These are phyloP conservation scores for Hydrangea macrophylla DNA, from an alignment of 148 eudicot genomes.

Conservation along the genomic window DNA sequence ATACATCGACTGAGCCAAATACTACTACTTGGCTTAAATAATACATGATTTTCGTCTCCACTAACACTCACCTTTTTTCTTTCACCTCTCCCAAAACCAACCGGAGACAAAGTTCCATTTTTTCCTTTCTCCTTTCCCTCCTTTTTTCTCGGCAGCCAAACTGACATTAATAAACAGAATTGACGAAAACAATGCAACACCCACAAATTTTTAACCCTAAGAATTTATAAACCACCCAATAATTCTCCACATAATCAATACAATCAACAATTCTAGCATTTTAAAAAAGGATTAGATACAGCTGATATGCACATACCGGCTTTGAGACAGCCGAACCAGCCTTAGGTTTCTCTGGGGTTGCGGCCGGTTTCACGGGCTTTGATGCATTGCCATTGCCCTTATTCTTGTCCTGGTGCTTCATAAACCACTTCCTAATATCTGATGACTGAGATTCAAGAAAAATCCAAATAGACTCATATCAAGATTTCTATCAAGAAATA, in stretches of 20 bases:
- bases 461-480: background rate
- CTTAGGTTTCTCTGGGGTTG: conserved; percentile 36
- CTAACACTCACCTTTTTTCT: background rate
- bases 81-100: too few relatives aligned
- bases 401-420: conserved; percentile 64
- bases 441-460: conserved; percentile 38
- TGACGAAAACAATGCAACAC: background rate
- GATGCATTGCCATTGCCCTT: conserved; percentile 46
- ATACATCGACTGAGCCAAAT: too few relatives aligned
- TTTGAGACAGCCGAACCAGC: conserved; percentile 26
- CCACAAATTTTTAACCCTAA: too few relatives aligned
- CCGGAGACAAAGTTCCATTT: background rate
- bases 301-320: too few relatives aligned
- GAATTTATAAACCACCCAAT: too few relatives aligned
- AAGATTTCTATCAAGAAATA: background rate
- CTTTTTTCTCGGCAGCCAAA: background rate
- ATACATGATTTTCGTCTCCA: background rate
- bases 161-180: background rate
- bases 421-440: conserved; percentile 94
- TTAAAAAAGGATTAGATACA: too few relatives aligned
- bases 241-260: too few relatives aligned
- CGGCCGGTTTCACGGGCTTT: conserved; percentile 28
- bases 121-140: conserved; percentile 18
- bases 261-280: too few relatives aligned
- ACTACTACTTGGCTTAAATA: background rate